phyloP scores from a whole-genome alignment of 1,284 basidiomycete genomes.

The Leccinum olivaceoglutinosum region DNA sequence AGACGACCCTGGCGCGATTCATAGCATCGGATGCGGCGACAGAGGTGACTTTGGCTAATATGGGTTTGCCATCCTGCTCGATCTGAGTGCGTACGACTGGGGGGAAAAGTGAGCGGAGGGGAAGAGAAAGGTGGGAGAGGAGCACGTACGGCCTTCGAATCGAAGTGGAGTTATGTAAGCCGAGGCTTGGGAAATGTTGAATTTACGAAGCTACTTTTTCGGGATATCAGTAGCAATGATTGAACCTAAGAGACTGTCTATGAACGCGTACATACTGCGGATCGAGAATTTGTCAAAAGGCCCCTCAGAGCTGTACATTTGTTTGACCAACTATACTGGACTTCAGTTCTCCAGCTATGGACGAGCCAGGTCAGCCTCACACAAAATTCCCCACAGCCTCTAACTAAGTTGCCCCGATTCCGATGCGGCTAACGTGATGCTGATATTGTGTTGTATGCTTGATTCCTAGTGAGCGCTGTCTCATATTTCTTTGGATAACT shows the following conservation, averaged over 20 bases:
- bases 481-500: neutral
- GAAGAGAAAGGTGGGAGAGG: conserved; percentile 8
- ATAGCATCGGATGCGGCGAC: conserved; percentile 69
- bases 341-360: too few relatives aligned
- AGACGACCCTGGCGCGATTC: conserved; percentile 64
- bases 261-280: too few relatives aligned
- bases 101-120: conserved; percentile 4
- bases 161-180: conserved; percentile 64
- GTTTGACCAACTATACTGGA: too few relatives aligned
- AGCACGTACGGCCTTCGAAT: conserved; percentile 63
- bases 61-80: conserved; percentile 63
- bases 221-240: too few relatives aligned
- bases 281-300: too few relatives aligned
- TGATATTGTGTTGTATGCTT: neutral
- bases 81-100: conserved; percentile 63
- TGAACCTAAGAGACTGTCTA: too few relatives aligned
- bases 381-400: too few relatives aligned
- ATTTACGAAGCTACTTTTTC: too few relatives aligned
- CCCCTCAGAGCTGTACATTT: too few relatives aligned
- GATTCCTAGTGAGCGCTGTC: neutral
- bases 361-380: too few relatives aligned
- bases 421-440: neutral
- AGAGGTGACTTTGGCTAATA: conserved; percentile 57
- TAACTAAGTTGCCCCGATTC: neutral
- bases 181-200: conserved; percentile 46